These are phyloP conservation scores for Paraconiothyrium sp. DNA, from an alignment of 2,329 filamentous ascomycete species.

Conservation along the genomic window DNA sequence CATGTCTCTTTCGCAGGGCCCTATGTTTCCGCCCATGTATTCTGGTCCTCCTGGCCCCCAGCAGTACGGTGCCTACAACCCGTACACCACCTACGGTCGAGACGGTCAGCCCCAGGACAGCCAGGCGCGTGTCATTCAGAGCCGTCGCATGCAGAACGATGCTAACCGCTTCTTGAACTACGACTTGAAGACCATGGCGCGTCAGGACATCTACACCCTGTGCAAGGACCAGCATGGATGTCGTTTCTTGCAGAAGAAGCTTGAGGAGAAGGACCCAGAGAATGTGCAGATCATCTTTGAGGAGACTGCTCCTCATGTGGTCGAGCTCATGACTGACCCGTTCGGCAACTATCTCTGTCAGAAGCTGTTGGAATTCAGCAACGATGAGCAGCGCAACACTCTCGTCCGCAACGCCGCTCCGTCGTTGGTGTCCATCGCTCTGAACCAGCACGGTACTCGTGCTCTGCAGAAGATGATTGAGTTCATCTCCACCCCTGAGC, in stretches of 20 bases:
- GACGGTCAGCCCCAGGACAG: constrained; percentile 71
- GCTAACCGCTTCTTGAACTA: constrained; percentile 82
- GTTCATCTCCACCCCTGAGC: constrained; percentile 84
- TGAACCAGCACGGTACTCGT: constrained; percentile 96
- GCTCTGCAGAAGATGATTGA: constrained; percentile 99
- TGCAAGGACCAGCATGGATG: constrained; percentile 99
- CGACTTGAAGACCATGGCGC: constrained; percentile 77
- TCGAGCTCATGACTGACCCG: constrained; percentile 97
- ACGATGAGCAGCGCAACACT: constrained; percentile 91
- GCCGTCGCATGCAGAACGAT: constrained; percentile 76
- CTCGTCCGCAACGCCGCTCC: constrained; percentile 89
- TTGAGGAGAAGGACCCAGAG: constrained; percentile 86
- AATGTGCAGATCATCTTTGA: constrained; percentile 92
- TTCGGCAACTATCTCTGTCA: constrained; percentile 99
- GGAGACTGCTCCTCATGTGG: constrained; percentile 91
- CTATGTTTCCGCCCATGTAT: constrained; percentile 11
- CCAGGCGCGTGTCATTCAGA: constrained; percentile 78
- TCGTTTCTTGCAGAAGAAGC: constrained; percentile 94
- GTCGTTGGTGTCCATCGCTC: constrained; percentile 89
- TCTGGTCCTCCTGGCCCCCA: constrained; percentile 6
- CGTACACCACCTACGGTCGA: constrained; percentile 50
- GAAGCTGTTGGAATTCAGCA: constrained; percentile 95
- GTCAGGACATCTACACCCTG: constrained; percentile 83
- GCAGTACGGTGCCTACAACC: constrained; percentile 34
- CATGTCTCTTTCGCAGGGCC: constrained; percentile 53